phyloP scores from a whole-genome alignment of 169 alveolate species.

The Plasmodium yoelii region DNA sequence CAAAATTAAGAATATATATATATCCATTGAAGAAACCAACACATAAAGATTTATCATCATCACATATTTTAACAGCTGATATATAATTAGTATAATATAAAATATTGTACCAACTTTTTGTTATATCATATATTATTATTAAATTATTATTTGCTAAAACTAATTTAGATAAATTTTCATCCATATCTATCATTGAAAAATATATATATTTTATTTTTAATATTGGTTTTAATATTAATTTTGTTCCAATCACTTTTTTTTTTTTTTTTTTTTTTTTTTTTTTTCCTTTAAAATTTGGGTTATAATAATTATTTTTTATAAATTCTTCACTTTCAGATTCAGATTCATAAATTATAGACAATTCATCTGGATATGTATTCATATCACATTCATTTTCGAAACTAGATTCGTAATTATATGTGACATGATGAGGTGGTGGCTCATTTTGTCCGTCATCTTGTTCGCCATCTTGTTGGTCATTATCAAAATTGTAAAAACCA shows the following conservation, averaged over 20 bases:
- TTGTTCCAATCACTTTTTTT: background rate
- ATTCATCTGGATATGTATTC: conserved; percentile 13
- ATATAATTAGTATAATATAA: conserved; percentile 16
- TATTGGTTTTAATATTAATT: conserved; percentile 40
- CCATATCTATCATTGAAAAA: conserved; percentile 55
- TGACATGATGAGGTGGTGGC: conserved; percentile 5
- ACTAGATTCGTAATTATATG: conserved; percentile 32
- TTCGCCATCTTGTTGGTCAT: background rate
- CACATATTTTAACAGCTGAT: conserved; percentile 41
- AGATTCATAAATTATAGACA: background rate
- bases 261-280: background rate
- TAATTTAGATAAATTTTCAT: conserved; percentile 15
- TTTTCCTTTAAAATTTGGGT: background rate
- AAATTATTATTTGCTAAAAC: conserved; percentile 58
- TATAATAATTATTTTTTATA: background rate
- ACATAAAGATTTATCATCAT: conserved; percentile 24
- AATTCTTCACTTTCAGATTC: background rate
- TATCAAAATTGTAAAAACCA: background rate
- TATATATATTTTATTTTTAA: conserved; percentile 44
- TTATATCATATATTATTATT: conserved; percentile 28
- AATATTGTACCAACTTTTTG: conserved; percentile 27
- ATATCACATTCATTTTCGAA: conserved; percentile 20
- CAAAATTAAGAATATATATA: conserved; percentile 18
- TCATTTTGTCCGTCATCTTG: background rate
- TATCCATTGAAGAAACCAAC: conserved; percentile 41